Evolutionary conservation across 257 asterid species (phyloP).

Genomic region (Agastache rugosa): DNA sequence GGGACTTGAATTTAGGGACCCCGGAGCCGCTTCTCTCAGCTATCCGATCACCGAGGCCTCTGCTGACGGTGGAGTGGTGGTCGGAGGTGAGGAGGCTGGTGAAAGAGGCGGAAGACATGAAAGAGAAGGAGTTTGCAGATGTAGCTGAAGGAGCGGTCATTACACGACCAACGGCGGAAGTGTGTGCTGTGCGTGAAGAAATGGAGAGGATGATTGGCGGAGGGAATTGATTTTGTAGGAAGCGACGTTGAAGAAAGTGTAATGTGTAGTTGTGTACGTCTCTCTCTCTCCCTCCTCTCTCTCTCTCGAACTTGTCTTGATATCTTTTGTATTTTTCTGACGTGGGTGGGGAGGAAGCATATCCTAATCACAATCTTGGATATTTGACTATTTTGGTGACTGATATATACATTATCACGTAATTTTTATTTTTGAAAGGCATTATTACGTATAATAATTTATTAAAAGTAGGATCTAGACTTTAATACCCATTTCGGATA

Average conservation of each 20-base stretch:
- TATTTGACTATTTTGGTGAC: background rate
- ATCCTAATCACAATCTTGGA: background rate
- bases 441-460: no score
- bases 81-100: slow-evolving; percentile 64
- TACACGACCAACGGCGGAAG: background rate
- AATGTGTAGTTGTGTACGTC: slow-evolving; percentile 22
- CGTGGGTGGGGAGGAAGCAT: background rate
- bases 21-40: slow-evolving; percentile 78
- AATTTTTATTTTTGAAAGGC: no score
- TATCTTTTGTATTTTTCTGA: background rate
- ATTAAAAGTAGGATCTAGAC: background rate
- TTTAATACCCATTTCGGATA: background rate
- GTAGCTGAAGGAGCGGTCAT: slow-evolving; percentile 10
- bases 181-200: slow-evolving; percentile 24
- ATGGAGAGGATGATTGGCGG: slow-evolving; percentile 20
- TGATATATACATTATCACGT: background rate
- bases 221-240: slow-evolving; percentile 3
- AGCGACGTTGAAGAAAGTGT: background rate
- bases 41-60: slow-evolving; percentile 60
- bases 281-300: background rate
- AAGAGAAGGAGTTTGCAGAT: slow-evolving; percentile 30
- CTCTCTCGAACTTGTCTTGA: background rate
- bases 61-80: slow-evolving; percentile 39
- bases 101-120: slow-evolving; percentile 58
- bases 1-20: slow-evolving; percentile 76